Evolutionary conservation across 768 basidiomycete genomes (phyloP), one percentile per base, ranked within the genome.

Genomic region (Suillus placidus): DNA sequence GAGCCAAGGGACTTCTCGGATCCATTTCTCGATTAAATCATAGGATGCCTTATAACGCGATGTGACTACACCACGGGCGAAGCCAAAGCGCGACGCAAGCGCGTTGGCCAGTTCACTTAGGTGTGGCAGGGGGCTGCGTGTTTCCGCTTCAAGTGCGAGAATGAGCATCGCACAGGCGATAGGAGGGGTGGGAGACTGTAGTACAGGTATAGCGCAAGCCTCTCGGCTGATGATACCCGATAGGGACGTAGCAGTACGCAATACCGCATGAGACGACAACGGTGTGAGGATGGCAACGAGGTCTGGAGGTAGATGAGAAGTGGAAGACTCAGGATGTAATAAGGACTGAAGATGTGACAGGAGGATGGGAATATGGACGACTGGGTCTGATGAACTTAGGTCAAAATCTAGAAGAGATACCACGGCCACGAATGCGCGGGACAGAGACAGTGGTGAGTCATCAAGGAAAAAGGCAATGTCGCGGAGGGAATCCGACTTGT

Each of bases 1-100:
- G 13, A 93, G 79, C 93, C 92, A 94, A 6, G 91, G 90, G 4
- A 94, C 81, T n/a, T 85, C 83, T 58, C 83, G 79, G 34, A 87
- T 84, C 82, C 86, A 87, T 63, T 81, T 77, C 42, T 83, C 83
- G 38, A 93, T 76, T 63, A 84, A 76, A 70, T 90, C 87, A 71
- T 88, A 87, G 35, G 92, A 74, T 43, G 80, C 68, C 73, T 87
- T 89, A 77, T 94, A 94, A 4, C 91, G 87, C 35, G 83, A 78
- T 85, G 91, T 87, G 34, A 92, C 84, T 55, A 85, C 81, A 37
- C 80, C 78, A 62, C 86, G 84, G 18, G 82, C 80, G 43, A 83
- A 79, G 42, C 84, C 81, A 67, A 84, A 80, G 49, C 84, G 83
- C 32, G 74, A 67, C 13, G 84, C 90, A 49, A 93, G 82, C 37